Conservation (phyloP, 75 land plant genomes). For the Cunninghamia lanceolata region DNA sequence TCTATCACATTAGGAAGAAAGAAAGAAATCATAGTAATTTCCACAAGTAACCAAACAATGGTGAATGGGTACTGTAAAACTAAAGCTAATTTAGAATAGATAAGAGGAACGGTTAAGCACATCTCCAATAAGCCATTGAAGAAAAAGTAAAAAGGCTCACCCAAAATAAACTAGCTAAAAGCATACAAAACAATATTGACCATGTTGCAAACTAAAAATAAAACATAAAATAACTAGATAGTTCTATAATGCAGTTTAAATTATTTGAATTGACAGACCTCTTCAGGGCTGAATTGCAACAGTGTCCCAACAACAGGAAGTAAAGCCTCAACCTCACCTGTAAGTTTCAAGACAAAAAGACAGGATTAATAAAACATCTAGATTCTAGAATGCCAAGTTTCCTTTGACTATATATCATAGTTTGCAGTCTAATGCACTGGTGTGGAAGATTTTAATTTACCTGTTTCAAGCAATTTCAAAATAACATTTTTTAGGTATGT, state of each 20-base stretch:
- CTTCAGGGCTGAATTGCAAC: slow-evolving; percentile 97
- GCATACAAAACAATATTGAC: neutral
- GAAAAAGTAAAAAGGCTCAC: neutral
- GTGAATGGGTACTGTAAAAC: neutral
- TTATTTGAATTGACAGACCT: slow-evolving; percentile 39
- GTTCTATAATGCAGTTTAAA: neutral
- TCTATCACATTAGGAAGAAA: neutral
- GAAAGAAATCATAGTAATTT: neutral
- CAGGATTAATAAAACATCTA: neutral
- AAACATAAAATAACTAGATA: neutral
- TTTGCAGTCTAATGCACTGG: neutral
- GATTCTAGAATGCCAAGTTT: neutral
- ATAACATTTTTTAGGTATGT: slow-evolving; percentile 96
- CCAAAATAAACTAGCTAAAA: neutral
- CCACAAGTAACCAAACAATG: neutral
- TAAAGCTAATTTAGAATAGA: neutral
- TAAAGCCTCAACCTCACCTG: slow-evolving; percentile 95
- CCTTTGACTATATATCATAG: neutral
- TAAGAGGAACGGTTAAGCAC: neutral
- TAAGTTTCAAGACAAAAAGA: neutral
- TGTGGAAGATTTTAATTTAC: slow-evolving; percentile 27
- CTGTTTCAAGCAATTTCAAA: slow-evolving; percentile 91
- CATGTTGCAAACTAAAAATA: neutral
- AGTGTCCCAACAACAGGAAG: slow-evolving; percentile 92
- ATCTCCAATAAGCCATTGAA: neutral